These are phyloP conservation scores for Umbelopsis sp. DNA, from an alignment of 192 early-diverging fungal species.

Conservation along the genomic window DNA sequence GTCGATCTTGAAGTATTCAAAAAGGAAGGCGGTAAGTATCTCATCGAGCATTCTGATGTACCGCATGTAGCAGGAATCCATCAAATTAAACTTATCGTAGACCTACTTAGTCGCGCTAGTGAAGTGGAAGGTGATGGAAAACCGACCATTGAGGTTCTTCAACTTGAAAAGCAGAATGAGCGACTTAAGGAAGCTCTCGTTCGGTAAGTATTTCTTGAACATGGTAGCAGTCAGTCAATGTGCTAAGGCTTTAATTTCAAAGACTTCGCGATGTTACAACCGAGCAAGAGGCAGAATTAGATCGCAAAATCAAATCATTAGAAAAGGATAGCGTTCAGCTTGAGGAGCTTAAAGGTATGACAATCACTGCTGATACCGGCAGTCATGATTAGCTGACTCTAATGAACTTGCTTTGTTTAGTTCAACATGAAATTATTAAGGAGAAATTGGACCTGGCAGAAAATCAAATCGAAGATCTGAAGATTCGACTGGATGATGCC, in stretches of 20 bases:
- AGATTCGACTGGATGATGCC: conserved; percentile 79
- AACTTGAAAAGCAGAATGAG: conserved; percentile 84
- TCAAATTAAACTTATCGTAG: background rate
- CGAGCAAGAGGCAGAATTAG: conserved; percentile 70
- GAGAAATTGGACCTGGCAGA: conserved; percentile 68
- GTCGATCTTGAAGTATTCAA: conserved; percentile 71
- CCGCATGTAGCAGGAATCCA: background rate
- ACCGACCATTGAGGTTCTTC: conserved; percentile 58
- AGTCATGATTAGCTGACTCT: background rate
- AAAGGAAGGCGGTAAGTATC: conserved; percentile 55
- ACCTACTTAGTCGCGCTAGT: conserved; percentile 33
- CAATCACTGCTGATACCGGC: conserved; percentile 1
- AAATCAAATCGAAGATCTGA: conserved; percentile 79
- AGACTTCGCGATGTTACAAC: conserved; percentile 79
- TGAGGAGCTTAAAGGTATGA: conserved; percentile 57
- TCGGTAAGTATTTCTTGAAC: conserved; percentile 42
- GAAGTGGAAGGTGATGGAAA: conserved; percentile 43
- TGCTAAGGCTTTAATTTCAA: conserved; percentile 5
- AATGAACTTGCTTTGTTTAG: conserved; percentile 8
- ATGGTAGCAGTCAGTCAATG: background rate
- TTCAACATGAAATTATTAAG: conserved; percentile 55
- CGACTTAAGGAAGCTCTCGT: conserved; percentile 87
- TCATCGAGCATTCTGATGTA: too few relatives aligned
- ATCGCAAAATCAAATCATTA: conserved; percentile 62
- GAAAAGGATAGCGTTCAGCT: conserved; percentile 70